A percentile compares a stretch with the other conserved stretches of the same genome.
These are phyloP conservation scores for Phytophthora citricola DNA, from an alignment of 352 stramenopile genomes.

Conservation along the genomic window DNA sequence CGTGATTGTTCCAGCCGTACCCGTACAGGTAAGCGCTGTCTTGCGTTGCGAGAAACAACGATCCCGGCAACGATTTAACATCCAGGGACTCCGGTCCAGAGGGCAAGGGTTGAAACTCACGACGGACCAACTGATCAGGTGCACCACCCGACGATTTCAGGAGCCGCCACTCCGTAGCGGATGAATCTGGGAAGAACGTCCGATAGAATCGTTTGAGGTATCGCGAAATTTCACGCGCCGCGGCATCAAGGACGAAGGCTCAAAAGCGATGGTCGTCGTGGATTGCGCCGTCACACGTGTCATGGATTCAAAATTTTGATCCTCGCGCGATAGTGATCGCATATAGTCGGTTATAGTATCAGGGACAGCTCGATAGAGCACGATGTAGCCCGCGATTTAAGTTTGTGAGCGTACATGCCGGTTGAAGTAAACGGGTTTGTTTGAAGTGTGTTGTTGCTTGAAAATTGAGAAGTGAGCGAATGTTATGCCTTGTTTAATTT, in stretches of 20 bases:
- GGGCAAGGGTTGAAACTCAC: neutral
- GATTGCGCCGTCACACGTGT: neutral
- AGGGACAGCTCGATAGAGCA: neutral
- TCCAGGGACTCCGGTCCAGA: neutral
- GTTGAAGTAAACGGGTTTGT: neutral
- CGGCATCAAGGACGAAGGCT: neutral
- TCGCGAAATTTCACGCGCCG: neutral
- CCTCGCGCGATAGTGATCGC: neutral
- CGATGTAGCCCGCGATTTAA: neutral
- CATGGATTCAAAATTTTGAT: neutral
- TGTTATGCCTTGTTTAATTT: neutral
- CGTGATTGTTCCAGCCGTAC: constrained; percentile 5
- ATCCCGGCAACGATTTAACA: neutral
- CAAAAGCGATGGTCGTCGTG: neutral
- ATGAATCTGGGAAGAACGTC: neutral
- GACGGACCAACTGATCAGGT: neutral
- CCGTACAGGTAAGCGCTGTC: constrained; percentile 1
- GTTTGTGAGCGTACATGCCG: neutral
- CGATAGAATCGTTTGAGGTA: neutral
- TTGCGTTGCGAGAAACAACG: neutral
- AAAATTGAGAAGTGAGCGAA: constrained; percentile 1
- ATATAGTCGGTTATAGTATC: neutral
- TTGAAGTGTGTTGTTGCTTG: neutral
- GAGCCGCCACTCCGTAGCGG: neutral
- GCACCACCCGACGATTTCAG: neutral